Evolutionary conservation across 2,329 filamentous ascomycete species (phyloP).

Genomic region (Xenoacremonium recifei): DNA sequence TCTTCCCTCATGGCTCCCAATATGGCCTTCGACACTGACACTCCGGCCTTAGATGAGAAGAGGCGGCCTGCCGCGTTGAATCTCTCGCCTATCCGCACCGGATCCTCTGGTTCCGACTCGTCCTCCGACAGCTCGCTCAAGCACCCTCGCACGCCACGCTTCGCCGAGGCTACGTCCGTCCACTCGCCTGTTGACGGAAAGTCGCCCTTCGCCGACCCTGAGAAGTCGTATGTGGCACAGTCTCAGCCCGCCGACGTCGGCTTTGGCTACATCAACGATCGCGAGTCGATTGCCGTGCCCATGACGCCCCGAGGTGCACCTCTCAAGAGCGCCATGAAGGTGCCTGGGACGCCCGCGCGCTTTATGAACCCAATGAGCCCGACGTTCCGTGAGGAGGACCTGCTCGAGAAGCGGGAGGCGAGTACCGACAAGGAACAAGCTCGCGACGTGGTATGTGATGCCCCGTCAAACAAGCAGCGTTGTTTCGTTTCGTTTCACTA

Average conservation of each 20-base stretch:
- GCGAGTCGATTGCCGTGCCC: conserved; percentile 58
- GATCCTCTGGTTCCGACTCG: conserved; percentile 48
- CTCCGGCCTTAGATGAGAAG: conserved; percentile 44
- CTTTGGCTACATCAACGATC: conserved; percentile 81
- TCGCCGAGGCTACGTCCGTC: conserved; percentile 77
- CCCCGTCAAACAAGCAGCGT: too few relatives aligned
- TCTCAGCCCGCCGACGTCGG: conserved; percentile 82
- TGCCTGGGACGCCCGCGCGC: conserved; percentile 77
- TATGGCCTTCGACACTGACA: conserved; percentile 22
- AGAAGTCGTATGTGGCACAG: conserved; percentile 54
- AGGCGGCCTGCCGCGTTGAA: conserved; percentile 57
- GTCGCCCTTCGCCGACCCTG: conserved; percentile 60
- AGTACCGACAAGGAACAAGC: conserved; percentile 83
- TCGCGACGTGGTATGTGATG: conserved; percentile 73
- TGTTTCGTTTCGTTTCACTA: conserved; percentile 24
- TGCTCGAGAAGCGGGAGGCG: conserved; percentile 80
- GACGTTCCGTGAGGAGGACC: conserved; percentile 84
- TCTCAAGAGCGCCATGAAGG: conserved; percentile 86
- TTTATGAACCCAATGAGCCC: conserved; percentile 81
- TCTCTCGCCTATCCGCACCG: conserved; percentile 48
- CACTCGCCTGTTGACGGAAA: conserved; percentile 69
- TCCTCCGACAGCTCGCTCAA: conserved; percentile 59
- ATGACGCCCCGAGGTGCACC: conserved; percentile 74
- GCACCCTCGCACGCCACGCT: conserved; percentile 74
- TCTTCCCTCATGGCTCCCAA: conserved; percentile 8